A percentile compares a stretch with the other conserved stretches of the same genome.
Conservation (phyloP, 257 asterid species). For the Ballota nigra region DNA sequence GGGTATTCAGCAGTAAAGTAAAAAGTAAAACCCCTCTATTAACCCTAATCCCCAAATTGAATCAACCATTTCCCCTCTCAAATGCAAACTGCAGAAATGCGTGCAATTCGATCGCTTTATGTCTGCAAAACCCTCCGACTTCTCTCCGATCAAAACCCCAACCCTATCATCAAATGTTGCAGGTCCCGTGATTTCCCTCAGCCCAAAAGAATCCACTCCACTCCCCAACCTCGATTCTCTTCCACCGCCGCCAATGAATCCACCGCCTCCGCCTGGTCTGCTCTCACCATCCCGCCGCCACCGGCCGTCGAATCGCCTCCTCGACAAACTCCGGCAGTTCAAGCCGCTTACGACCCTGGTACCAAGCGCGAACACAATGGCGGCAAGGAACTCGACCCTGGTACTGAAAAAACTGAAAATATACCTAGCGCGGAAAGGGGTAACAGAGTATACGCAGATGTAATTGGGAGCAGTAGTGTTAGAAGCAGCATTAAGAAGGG, state of each 20-base stretch:
- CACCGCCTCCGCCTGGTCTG: slow-evolving; percentile 38
- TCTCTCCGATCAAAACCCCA: slow-evolving; percentile 27
- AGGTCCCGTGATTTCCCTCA: slow-evolving; percentile 31
- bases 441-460: slow-evolving; percentile 49
- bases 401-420: slow-evolving; percentile 18
- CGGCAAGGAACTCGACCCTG: slow-evolving; percentile 20
- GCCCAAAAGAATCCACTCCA: slow-evolving; percentile 36
- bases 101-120: slow-evolving; percentile 44
- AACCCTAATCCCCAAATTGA: slow-evolving; percentile 32
- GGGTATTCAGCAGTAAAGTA: background rate
- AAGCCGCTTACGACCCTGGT: slow-evolving; percentile 50
- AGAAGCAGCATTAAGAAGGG: slow-evolving; percentile 50
- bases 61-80: background rate
- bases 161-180: slow-evolving; percentile 26
- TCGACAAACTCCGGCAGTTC: slow-evolving; percentile 30
- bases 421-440: slow-evolving; percentile 31
- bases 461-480: slow-evolving; percentile 38
- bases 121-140: slow-evolving; percentile 37
- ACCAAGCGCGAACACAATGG: slow-evolving; percentile 29
- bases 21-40: slow-evolving; percentile 1
- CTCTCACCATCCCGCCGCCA: slow-evolving; percentile 20
- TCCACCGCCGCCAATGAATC: slow-evolving; percentile 35
- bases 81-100: slow-evolving; percentile 56
- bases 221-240: slow-evolving; percentile 32
- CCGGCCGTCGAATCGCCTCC: slow-evolving; percentile 26